phyloP scores from a whole-genome alignment of 768 basidiomycete species.

The Phanerochaete sordida region DNA sequence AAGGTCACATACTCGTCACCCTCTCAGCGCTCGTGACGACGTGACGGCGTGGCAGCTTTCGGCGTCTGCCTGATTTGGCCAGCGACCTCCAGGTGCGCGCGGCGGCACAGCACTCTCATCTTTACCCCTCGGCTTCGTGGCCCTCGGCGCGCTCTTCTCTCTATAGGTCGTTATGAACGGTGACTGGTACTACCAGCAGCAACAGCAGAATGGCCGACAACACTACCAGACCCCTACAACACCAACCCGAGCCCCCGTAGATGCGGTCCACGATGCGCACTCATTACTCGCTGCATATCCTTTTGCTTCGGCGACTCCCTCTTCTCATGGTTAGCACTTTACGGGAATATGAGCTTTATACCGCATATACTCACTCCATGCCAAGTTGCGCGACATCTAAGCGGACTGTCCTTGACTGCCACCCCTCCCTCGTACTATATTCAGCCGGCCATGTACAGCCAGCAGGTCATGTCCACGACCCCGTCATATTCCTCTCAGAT shows the following conservation, averaged over 20 bases:
- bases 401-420: slow-evolving; percentile 53
- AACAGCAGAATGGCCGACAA: slow-evolving; percentile 5
- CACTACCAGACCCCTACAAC: background rate
- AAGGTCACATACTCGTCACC: background rate
- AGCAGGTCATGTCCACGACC: slow-evolving; percentile 7
- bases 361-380: slow-evolving; percentile 16
- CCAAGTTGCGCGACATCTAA: slow-evolving; percentile 64
- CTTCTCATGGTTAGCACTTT: slow-evolving; percentile 57
- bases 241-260: slow-evolving; percentile 23
- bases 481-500: slow-evolving; percentile 46
- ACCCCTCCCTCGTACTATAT: slow-evolving; percentile 64
- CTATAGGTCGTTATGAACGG: background rate
- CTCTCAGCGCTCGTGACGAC: background rate
- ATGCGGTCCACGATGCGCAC: slow-evolving; percentile 67
- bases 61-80: slow-evolving; percentile 4
- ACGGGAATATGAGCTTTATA: slow-evolving; percentile 2
- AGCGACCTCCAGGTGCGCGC: slow-evolving; percentile 5
- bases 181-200: slow-evolving; percentile 3
- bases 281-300: slow-evolving; percentile 65
- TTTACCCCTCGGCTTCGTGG: background rate
- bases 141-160: background rate
- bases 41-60: background rate
- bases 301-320: slow-evolving; percentile 73
- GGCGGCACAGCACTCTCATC: slow-evolving; percentile 2
- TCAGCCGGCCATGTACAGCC: slow-evolving; percentile 51